A percentile compares a stretch with the other conserved stretches of the same genome.
Conservation (phyloP, 345 rosid species). For the Salix dunnii region DNA sequence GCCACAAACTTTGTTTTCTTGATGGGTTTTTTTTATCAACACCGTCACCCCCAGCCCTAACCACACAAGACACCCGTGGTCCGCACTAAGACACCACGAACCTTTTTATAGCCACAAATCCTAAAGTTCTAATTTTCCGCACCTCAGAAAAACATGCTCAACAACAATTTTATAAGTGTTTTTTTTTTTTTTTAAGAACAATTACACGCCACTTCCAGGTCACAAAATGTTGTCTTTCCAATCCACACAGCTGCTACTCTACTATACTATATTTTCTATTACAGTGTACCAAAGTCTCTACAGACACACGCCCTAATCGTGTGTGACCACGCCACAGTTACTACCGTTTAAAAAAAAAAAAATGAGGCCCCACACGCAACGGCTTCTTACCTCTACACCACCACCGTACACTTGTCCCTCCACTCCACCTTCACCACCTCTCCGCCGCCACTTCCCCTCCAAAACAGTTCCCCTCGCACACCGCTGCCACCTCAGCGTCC, state of each 20-base stretch:
- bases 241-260: too few relatives aligned
- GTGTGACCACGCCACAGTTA: background rate
- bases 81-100: too few relatives aligned
- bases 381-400: background rate
- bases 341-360: background rate
- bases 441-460: slow-evolving; percentile 17
- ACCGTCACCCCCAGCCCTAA: too few relatives aligned
- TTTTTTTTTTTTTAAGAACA: too few relatives aligned
- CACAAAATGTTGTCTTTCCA: background rate
- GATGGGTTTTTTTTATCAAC: too few relatives aligned
- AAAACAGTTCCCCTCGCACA: background rate
- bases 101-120: too few relatives aligned
- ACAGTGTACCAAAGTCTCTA: background rate
- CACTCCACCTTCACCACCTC: background rate
- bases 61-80: too few relatives aligned
- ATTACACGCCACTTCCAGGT: slow-evolving; percentile 14
- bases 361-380: slow-evolving; percentile 11
- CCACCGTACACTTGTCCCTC: background rate
- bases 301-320: background rate
- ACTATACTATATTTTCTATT: too few relatives aligned
- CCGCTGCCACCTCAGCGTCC: slow-evolving; percentile 5
- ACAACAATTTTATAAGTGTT: background rate
- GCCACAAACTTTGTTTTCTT: too few relatives aligned
- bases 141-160: background rate
- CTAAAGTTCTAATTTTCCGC: background rate